Base-by-base conservation (phyloP, 768 basidiomycete species). In the Kwoniella sp. region DNA sequence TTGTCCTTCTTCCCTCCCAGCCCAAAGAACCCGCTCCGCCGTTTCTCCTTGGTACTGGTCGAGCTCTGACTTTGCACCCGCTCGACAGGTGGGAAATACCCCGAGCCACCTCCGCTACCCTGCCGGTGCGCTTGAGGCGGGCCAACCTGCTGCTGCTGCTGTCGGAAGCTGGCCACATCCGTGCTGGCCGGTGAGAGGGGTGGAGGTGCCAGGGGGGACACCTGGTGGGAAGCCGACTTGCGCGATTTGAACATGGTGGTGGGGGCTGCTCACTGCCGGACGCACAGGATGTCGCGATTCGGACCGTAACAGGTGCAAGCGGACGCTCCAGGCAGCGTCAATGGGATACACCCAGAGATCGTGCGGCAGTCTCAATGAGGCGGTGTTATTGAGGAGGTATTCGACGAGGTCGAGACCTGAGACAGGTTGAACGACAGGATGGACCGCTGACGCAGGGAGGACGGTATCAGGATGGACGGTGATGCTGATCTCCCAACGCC, bases 1-100 rank as follows among this genome's bases (percentile, higher is more conserved):
- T 62, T 56, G 43, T 62, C 48, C 15, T 60, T 46, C 52, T 62
- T 63, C 29, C 53, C 43, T 9, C 65, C 60, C 22, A 70, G 46
- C 14, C 63, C 64, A 50, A 70, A 70, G 45, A 70, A 59, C 14
- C 64, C 64, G 43, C 68, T 67, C 26, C 60, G 45, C 41, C 68
- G 40, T 47, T 65, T 70, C 41, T 61, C 68, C 20, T 50, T 48
- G 27, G 50, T 52, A 26, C 50, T 42, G 12, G 28, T 45, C 14
- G 31, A 38, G 15, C 48, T 39, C 19, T 39, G 19, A 15, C 38
- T 50, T 7, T 8, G n/a, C 3, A 39, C 33, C 17, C 51, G n/a
- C 29, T 53, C 51, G 3, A 53, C 44, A 19, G 44, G 44, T 3
- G 31, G 44, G 33, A 26, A 26, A n/a, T n/a, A n/a, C 23, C 23